A percentile compares a stretch with the other conserved stretches of the same genome.
phyloP scores from a whole-genome alignment of 371 early-diverging fungal genomes.

The Rhizopus sp. region DNA sequence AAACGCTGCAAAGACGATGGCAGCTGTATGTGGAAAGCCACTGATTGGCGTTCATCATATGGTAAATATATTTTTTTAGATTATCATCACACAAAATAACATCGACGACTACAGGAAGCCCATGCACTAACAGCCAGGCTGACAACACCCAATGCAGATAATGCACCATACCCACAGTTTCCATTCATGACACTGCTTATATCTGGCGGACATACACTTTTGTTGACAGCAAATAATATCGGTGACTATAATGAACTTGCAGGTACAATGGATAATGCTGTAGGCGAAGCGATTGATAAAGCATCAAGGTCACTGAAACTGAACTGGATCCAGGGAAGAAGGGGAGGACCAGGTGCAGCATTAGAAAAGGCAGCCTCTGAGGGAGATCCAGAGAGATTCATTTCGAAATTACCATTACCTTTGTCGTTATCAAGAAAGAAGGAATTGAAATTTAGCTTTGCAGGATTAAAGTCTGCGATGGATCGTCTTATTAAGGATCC shows the following conservation, averaged over 20 bases:
- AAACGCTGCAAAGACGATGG: slow-evolving; percentile 79
- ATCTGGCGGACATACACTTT: slow-evolving; percentile 82
- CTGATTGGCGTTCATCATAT: slow-evolving; percentile 87
- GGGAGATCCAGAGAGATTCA: slow-evolving; percentile 56
- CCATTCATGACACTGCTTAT: slow-evolving; percentile 79
- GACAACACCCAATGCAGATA: slow-evolving; percentile 20
- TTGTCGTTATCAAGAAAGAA: slow-evolving; percentile 58
- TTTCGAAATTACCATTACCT: slow-evolving; percentile 62
- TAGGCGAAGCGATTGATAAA: slow-evolving; percentile 87
- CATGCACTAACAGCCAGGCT: slow-evolving; percentile 74
- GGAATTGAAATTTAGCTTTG: slow-evolving; percentile 73
- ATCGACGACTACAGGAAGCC: slow-evolving; percentile 52
- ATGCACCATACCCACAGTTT: slow-evolving; percentile 52
- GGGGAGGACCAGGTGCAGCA: slow-evolving; percentile 80
- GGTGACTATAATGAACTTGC: slow-evolving; percentile 68
- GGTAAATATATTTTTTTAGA: slow-evolving; percentile 41
- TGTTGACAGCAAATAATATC: slow-evolving; percentile 66
- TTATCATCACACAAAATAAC: neutral
- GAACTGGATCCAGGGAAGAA: slow-evolving; percentile 66
- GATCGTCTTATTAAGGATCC: slow-evolving; percentile 48
- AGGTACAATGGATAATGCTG: slow-evolving; percentile 76
- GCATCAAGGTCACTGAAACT: slow-evolving; percentile 67
- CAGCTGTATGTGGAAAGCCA: slow-evolving; percentile 70
- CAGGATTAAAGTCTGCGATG: slow-evolving; percentile 76
- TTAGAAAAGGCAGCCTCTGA: slow-evolving; percentile 65